Evolutionary conservation across 805 yeast genomes (phyloP).

Genomic region (Ogataea neopini): DNA sequence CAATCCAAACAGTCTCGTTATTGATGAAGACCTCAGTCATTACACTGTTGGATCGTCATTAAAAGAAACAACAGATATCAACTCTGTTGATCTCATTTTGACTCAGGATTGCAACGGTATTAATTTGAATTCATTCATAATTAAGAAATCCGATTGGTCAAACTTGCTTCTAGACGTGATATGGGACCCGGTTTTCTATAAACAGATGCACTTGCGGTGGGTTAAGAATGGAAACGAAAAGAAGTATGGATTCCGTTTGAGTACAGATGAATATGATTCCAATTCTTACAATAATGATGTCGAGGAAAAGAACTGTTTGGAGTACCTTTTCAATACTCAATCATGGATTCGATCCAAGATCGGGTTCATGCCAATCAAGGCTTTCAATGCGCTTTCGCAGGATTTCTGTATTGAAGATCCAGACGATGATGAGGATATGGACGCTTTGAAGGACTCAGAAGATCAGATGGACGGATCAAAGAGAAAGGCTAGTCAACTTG

Average conservation of each 20-base stretch:
- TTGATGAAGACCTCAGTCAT: constrained; percentile 32
- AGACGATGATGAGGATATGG: constrained; percentile 30
- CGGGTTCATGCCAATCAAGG: constrained; percentile 41
- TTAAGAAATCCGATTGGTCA: constrained; percentile 42
- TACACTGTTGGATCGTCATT: constrained; percentile 24
- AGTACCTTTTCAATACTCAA: constrained; percentile 38
- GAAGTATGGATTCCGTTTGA: constrained; percentile 32
- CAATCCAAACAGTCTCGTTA: constrained; percentile 37
- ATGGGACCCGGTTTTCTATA: constrained; percentile 45
- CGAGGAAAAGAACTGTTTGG: constrained; percentile 42
- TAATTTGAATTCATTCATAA: constrained; percentile 41
- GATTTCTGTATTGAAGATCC: constrained; percentile 38
- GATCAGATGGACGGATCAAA: constrained; percentile 8
- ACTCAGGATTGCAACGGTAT: constrained; percentile 46
- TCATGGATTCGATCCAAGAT: constrained; percentile 43
- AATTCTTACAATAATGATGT: constrained; percentile 41
- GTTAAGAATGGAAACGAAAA: constrained; percentile 26
- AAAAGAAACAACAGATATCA: constrained; percentile 27
- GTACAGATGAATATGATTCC: constrained; percentile 29
- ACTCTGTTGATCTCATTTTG: constrained; percentile 39
- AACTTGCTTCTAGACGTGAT: constrained; percentile 37
- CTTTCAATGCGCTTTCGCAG: constrained; percentile 38
- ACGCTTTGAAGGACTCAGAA: constrained; percentile 20
- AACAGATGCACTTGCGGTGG: constrained; percentile 38
- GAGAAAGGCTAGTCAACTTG: constrained; percentile 18